Conservation (phyloP, 2,329 filamentous ascomycete genomes). For the Trichoderma sp. region DNA sequence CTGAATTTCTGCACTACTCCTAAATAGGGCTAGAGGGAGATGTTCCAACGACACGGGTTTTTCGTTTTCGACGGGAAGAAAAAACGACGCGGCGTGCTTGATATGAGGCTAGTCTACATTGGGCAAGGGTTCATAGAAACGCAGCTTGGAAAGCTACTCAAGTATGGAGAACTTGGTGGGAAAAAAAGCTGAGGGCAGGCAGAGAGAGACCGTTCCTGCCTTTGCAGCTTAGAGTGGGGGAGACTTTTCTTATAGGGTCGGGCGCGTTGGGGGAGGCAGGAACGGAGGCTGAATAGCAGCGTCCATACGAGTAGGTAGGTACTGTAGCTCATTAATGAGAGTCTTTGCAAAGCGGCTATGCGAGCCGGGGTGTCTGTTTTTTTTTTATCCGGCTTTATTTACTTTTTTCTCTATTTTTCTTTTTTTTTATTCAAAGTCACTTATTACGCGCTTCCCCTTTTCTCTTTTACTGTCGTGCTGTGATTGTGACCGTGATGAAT, state of each 20-base stretch:
- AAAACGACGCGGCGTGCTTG: constrained; percentile 30
- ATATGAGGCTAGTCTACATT: neutral
- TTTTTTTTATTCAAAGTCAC: neutral
- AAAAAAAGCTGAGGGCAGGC: neutral
- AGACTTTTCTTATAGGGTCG: neutral
- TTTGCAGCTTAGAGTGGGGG: constrained; percentile 1
- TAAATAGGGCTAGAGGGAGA: neutral
- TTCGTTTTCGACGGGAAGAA: constrained; percentile 22
- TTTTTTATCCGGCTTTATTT: neutral
- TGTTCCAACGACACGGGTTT: constrained; percentile 19
- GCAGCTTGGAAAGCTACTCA: neutral
- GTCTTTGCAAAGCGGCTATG: neutral
- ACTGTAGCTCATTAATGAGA: neutral
- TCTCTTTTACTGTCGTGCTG: neutral
- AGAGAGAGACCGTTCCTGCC: neutral
- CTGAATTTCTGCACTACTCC: neutral
- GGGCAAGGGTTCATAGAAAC: neutral
- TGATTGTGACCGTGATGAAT: neutral
- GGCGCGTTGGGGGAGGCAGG: constrained; percentile 8
- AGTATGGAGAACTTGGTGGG: neutral
- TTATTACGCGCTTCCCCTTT: neutral
- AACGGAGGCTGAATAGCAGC: neutral
- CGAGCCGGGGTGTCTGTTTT: neutral
- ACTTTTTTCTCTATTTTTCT: neutral
- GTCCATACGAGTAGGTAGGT: no score